These are phyloP conservation scores for Agrostemma githago DNA, from an alignment of 148 eudicot genomes.

Conservation along the genomic window DNA sequence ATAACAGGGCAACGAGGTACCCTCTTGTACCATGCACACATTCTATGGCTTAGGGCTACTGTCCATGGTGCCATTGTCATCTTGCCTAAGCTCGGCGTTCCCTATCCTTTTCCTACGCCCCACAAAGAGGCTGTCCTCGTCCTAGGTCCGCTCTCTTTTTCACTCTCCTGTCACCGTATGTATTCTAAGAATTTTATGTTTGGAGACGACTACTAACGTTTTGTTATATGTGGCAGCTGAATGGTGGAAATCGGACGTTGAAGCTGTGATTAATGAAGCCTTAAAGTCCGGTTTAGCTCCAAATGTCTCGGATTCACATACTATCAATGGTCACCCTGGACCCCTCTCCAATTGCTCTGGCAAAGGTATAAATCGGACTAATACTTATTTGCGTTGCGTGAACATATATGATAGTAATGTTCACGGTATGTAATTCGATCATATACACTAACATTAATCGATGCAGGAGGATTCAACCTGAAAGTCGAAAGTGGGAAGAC, in stretches of 20 bases:
- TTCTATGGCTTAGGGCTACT: conserved; percentile 15
- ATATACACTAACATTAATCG: neutral
- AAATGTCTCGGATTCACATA: conserved; percentile 19
- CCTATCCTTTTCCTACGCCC: conserved; percentile 21
- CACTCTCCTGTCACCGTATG: neutral
- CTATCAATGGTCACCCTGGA: conserved; percentile 17
- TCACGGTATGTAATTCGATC: no score
- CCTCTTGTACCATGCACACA: conserved; percentile 18
- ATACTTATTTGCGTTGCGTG: no score
- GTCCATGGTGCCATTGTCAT: conserved; percentile 24
- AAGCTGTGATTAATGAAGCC: conserved; percentile 15
- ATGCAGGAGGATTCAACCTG: conserved; percentile 12
- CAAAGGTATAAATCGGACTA: neutral
- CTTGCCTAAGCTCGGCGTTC: conserved; percentile 14
- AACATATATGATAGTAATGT: no score
- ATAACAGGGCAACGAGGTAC: conserved; percentile 19
- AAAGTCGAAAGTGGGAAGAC: conserved; percentile 13
- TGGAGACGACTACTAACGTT: neutral
- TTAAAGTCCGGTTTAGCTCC: conserved; percentile 16
- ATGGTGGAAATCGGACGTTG: conserved; percentile 24
- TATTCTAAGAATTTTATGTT: neutral
- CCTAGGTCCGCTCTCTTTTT: neutral
- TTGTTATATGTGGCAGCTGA: conserved; percentile 6
- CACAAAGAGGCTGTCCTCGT: conserved; percentile 6
- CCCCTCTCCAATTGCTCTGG: conserved; percentile 9